Evolutionary conservation across 495 filamentous ascomycete species (phyloP), one percentile per base, ranked within the genome.

Genomic region (Beverwykella pulmonaria): DNA sequence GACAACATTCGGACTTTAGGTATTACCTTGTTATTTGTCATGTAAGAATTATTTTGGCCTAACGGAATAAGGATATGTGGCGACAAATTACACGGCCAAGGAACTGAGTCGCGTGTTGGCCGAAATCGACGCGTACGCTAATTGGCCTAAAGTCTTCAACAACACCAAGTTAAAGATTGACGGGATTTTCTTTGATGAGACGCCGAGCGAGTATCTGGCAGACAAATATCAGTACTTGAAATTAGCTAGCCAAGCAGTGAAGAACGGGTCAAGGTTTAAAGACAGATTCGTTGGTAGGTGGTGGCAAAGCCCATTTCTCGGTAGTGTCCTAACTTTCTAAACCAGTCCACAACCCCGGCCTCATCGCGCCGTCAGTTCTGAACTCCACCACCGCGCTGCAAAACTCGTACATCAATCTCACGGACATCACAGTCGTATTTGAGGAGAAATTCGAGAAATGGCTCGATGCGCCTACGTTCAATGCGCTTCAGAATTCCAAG

Each of bases 181-280:
- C 22, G 69, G 69, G 12, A 65, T 72, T 8, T 72, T 72, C 55
- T 63, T 72, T n/a, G 69, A 72, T 39, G 69, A 72, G 61, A 62
- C 66, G 12, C 69, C 69, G 19, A 69, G 56, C 36, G 70, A 60
- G n/a, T 73, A 77, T 59, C 57, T 70, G 15, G 22, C 57, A 0
- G 60, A 44, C 17, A 65, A 63, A 30, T 72, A 73, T 29, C 64
- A 65, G 0, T 80, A 80, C 47, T 70, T 80, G 72, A 63, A 75
- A 14, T 52, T 48, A 2, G 60, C 77, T 1, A 71, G 72, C 0
- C 15, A 58, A 41, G 65, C 64, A 3, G 75, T 75, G 55, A 74
- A 72, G 56, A 68, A 71, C 32, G 73, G 67, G 0, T 63, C 64
- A 0, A 44, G 39, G 19, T 76, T 63, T 30, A 23, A 34, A 14